These are phyloP conservation scores for Mycosarcoma maydis DNA, from an alignment of 1,284 basidiomycete species.

Conservation along the genomic window DNA sequence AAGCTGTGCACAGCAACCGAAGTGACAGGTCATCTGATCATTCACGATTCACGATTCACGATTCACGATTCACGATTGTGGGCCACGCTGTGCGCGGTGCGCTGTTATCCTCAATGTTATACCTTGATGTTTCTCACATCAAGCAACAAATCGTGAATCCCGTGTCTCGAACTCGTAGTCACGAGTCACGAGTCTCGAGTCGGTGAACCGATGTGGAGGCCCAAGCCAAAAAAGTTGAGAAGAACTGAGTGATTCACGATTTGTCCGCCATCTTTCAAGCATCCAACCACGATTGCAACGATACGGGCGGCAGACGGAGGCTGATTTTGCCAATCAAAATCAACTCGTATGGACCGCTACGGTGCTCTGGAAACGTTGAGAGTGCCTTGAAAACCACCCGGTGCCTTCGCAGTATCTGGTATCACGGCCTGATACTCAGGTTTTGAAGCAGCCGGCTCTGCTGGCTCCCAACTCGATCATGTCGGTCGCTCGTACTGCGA, in stretches of 20 bases:
- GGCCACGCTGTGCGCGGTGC: no score
- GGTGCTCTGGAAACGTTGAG: not conserved
- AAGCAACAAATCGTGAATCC: no score
- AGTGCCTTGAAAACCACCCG: no score
- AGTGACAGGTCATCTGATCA: not conserved
- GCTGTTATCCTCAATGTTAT: no score
- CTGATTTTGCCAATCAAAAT: not conserved
- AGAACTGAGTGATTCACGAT: slow-evolving; percentile 1
- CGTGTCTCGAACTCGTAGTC: no score
- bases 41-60: no score
- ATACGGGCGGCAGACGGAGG: not conserved
- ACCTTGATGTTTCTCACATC: no score
- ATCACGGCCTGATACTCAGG: no score
- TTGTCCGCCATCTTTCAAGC: not conserved
- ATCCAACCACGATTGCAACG: not conserved
- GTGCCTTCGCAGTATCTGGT: no score
- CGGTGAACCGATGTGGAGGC: slow-evolving; percentile 15
- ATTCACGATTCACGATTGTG: no score
- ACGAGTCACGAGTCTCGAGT: no score
- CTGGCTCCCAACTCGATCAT: slow-evolving; percentile 15
- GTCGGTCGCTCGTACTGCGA: slow-evolving; percentile 12
- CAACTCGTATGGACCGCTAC: not conserved
- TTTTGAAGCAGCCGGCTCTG: no score
- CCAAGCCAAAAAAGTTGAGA: slow-evolving; percentile 2
- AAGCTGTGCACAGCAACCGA: slow-evolving; percentile 3